Base-by-base conservation (phyloP, 768 basidiomycete species). In the Leucosporidium creatinivorum region DNA sequence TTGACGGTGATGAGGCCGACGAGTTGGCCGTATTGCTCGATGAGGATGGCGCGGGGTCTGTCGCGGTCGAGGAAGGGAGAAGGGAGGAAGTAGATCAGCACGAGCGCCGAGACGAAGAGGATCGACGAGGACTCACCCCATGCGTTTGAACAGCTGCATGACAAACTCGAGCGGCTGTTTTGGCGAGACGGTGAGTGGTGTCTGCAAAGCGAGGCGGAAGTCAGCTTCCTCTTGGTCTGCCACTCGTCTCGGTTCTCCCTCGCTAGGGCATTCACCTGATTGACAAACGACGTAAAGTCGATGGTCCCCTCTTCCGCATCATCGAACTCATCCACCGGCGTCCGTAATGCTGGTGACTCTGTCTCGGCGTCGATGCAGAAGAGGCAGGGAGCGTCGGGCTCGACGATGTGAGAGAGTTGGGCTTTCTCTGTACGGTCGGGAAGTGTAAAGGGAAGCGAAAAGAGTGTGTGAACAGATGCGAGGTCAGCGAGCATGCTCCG, bases 61-160 rank as follows among this genome's bases (percentile, higher is more conserved):
- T 2, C 10, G 5, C 12, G 33, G 12, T 5, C 5, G 33, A 17
- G 39, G 13, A 44, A 13, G 39, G 12, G 54, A 10, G 70, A 6
- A 65, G 44, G 9, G 31, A 49, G 25, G 39, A 44, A 48, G n/a
- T 57, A 52, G 55, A 47, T 33, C 44, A 5, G 55, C 3, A 17
- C 2, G 3, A 18, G 10, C 30, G 54, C 33, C 47, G 49, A 55
- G 31, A 44, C 10, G 39, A 17, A 69, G 52, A 30, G 54, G 26
- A 19, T 48, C 23, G 48, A 28, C 58, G 60, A 5, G 1, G 19
- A 82, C 91, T 73, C 75, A 96, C 96, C 96, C 96, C 88, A 99
- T 90, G 56, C 91, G 84, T 77, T 94, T 91, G 82, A 98, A 99
- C 31, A 99, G 80, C 76, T 99, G 92, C 89, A 96, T 91, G 12